These are phyloP conservation scores for Leucoagaricus sp. DNA, from an alignment of 1,284 basidiomycete genomes.

Conservation along the genomic window DNA sequence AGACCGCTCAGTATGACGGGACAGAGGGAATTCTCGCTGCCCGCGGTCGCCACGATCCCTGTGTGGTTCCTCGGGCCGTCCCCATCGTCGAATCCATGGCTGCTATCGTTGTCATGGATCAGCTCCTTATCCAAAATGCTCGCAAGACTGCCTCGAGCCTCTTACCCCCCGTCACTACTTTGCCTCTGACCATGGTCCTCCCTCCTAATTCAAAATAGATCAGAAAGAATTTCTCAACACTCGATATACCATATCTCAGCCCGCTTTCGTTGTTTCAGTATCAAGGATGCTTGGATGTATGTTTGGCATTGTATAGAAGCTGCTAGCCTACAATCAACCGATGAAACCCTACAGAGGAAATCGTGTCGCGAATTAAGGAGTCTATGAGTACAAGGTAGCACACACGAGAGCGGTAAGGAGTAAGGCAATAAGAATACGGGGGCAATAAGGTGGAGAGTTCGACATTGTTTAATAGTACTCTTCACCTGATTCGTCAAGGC, in stretches of 20 bases:
- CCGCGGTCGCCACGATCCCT: slow-evolving; percentile 94
- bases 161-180: slow-evolving; percentile 76
- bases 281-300: background rate
- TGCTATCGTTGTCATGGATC: slow-evolving; percentile 93
- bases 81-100: slow-evolving; percentile 99
- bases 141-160: slow-evolving; percentile 60
- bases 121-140: slow-evolving; percentile 84
- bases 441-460: background rate
- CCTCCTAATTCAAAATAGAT: slow-evolving; percentile 23
- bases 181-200: slow-evolving; percentile 86
- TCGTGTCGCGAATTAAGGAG: background rate
- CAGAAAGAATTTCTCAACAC: background rate
- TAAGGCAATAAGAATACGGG: background rate
- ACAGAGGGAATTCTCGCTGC: slow-evolving; percentile 86
- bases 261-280: background rate
- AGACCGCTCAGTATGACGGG: slow-evolving; percentile 93
- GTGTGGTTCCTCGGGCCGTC: slow-evolving; percentile 96
- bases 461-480: slow-evolving; percentile 17
- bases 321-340: background rate
- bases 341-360: background rate
- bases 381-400: background rate
- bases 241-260: slow-evolving; percentile 5
- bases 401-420: background rate
- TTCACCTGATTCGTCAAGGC: slow-evolving; percentile 41
- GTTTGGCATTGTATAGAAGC: background rate